phyloP scores from a whole-genome alignment of 148 eudicot species.

The Rheum nobile region DNA sequence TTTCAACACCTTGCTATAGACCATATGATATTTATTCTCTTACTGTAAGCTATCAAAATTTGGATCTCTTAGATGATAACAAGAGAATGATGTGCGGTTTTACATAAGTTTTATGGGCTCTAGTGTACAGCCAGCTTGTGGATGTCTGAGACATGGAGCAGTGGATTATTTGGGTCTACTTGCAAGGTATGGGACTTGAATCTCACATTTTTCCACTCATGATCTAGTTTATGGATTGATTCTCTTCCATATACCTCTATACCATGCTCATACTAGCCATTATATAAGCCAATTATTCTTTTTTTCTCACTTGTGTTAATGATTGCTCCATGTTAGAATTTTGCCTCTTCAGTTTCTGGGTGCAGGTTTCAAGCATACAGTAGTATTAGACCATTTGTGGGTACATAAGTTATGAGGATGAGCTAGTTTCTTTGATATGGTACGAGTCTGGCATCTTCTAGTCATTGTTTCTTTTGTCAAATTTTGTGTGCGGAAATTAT shows the following conservation, averaged over 20 bases:
- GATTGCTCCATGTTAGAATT: neutral
- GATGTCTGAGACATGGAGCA: too few species aligned
- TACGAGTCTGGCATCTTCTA: neutral
- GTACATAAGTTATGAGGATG: neutral
- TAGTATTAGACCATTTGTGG: neutral
- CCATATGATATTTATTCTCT: neutral
- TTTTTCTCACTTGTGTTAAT: neutral
- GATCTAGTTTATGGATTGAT: neutral
- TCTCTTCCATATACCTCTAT: neutral
- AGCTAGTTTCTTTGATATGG: neutral
- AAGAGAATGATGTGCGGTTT: neutral
- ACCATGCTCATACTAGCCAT: neutral
- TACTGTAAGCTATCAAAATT: neutral
- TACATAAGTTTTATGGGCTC: too few species aligned
- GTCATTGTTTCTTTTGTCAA: neutral
- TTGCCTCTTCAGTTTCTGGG: neutral
- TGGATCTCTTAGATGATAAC: neutral
- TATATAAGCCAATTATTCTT: too few species aligned
- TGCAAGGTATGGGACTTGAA: neutral
- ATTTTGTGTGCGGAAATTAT: neutral
- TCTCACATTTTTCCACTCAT: neutral
- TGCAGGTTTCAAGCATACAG: neutral
- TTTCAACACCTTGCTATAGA: neutral
- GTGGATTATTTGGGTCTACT: neutral
- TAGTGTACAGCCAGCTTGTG: too few species aligned